Conservation (phyloP, 139 green algal genomes). For the Picochlorum sp. region DNA sequence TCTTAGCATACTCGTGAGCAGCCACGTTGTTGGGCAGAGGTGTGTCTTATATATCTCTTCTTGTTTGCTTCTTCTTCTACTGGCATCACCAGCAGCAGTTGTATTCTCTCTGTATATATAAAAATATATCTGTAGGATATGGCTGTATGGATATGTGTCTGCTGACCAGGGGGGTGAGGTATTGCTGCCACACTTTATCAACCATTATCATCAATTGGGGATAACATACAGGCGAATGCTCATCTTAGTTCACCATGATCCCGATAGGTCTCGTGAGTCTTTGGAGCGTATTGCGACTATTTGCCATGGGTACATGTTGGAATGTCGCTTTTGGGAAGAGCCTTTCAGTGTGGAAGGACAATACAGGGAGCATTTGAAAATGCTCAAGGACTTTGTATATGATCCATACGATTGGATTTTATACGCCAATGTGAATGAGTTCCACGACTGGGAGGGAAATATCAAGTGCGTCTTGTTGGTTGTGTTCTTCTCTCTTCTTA, state of each 20-base stretch:
- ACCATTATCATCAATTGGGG: slow-evolving; percentile 36
- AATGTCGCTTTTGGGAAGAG: slow-evolving; percentile 32
- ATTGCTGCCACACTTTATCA: slow-evolving; percentile 41
- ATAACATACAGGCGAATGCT: slow-evolving; percentile 31
- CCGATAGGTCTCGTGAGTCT: slow-evolving; percentile 8
- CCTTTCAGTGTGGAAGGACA: slow-evolving; percentile 22
- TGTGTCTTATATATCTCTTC: no score
- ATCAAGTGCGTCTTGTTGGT: slow-evolving; percentile 3
- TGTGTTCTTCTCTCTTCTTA: background rate
- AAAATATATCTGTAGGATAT: slow-evolving; percentile 9
- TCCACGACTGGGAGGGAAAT: slow-evolving; percentile 28
- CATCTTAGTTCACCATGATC: slow-evolving; percentile 40
- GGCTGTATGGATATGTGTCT: slow-evolving; percentile 40
- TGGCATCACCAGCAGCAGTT: no score
- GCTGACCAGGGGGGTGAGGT: slow-evolving; percentile 33
- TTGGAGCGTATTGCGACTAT: slow-evolving; percentile 18
- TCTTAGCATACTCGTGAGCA: no score
- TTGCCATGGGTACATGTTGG: slow-evolving; percentile 19
- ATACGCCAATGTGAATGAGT: slow-evolving; percentile 35
- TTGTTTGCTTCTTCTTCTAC: no score
- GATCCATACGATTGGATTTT: slow-evolving; percentile 39
- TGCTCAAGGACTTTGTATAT: slow-evolving; percentile 28
- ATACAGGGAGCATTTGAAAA: slow-evolving; percentile 16
- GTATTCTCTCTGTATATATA: no score
- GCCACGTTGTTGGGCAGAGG: no score